Evolutionary conservation across 352 stramenopile genomes (phyloP), one percentile per base, ranked within the genome.

Genomic region (Albugo candida): DNA sequence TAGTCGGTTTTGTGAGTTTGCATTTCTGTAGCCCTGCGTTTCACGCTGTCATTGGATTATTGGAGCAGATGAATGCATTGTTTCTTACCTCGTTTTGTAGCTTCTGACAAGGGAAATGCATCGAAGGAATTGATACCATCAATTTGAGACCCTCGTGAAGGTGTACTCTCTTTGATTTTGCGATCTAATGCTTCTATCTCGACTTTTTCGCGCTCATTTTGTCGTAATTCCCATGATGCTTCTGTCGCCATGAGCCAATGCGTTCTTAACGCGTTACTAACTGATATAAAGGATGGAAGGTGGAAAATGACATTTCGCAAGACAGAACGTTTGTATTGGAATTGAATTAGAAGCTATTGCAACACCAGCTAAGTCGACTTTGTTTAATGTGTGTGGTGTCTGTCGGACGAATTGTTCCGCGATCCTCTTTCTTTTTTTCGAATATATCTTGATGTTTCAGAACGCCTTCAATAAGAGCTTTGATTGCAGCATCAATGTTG

Each of bases 401-500:
- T 24, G 75, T 77, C 5, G 78, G 67, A n/a, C 78, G 78, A 56
- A 92, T 83, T 13, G 72, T 72, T 40, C 88, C 73, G 11, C 61
- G 62, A 36, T 69, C 75, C 46, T 74, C 81, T 48, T 75, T 78
- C 54, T 86, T 85, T 48, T 73, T 71, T 59, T 92, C 75, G 43
- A 92, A 92, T 51, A 92, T 89, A 38, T 91, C 78, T 19, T 74
- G 57, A 51, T 92, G 80, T 47, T 83, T 63, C 34, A 92, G 51
- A 34, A 89, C 82, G 13, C 67, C 66, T 39, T 58, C 69, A 35
- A 95, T 75, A 18, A 95, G 62, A 36, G 76, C 72, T 55, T 86
- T 88, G 19, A 78, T 70, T 16, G 82, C 70, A 45, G 92, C 75
- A 35, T 94, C 78, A 35, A 96, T 93, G 60, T 95, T 78, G 47